Conservation (phyloP, 2,329 filamentous ascomycete genomes). For the Alternaria gaisen region DNA sequence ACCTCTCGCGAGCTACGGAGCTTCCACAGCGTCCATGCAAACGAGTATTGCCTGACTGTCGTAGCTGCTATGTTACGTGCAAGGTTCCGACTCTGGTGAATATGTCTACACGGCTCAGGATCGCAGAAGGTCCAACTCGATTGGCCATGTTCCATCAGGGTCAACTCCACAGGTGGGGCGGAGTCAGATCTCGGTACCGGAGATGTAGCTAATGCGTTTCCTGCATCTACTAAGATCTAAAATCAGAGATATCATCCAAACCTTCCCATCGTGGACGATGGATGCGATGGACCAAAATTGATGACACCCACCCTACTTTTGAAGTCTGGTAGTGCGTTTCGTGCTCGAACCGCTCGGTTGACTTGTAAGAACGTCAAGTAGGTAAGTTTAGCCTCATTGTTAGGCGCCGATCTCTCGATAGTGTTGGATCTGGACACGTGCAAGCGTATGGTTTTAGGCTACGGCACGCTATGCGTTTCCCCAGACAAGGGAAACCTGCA, state of each 20-base stretch:
- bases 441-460: neutral
- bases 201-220: conserved; percentile 4
- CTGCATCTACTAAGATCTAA: conserved; percentile 8
- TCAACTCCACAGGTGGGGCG: conserved; percentile 7
- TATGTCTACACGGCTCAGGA: conserved; percentile 8
- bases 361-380: conserved; percentile 3
- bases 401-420: conserved; percentile 12
- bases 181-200: conserved; percentile 4
- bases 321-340: conserved; percentile 4
- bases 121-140: conserved; percentile 13
- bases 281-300: neutral
- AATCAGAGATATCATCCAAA: neutral
- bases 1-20: neutral
- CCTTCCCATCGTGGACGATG: neutral
- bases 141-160: conserved; percentile 18
- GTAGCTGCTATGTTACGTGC: conserved; percentile 29
- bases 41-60: conserved; percentile 28
- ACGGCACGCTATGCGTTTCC: neutral
- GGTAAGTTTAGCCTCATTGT: conserved; percentile 9
- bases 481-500: conserved; percentile 5
- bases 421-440: conserved; percentile 5
- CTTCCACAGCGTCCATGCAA: conserved; percentile 1
- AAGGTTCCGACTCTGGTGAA: conserved; percentile 21
- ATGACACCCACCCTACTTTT: neutral
- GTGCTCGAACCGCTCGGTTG: conserved; percentile 3